Evolutionary conservation across 2,329 filamentous ascomycete genomes (phyloP).

Genomic region (Fusarium neocosmosporiellum): DNA sequence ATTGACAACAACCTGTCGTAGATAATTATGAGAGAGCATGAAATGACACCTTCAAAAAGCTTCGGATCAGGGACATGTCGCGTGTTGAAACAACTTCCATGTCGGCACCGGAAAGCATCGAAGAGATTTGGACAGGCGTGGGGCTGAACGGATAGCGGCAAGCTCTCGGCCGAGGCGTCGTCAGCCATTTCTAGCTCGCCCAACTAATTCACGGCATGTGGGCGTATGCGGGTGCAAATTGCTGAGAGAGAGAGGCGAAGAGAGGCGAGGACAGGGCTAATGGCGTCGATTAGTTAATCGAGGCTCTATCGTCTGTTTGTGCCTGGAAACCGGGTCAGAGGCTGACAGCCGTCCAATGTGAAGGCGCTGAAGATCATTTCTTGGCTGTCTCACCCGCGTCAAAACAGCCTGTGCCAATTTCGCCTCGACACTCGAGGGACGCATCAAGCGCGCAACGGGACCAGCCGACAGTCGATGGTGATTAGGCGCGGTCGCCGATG

Average conservation of each 20-base stretch:
- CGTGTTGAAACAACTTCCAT: slow-evolving; percentile 11
- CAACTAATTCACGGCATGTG: slow-evolving; percentile 24
- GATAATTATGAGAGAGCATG: background rate
- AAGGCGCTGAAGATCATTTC: slow-evolving; percentile 27
- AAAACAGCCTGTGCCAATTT: slow-evolving; percentile 20
- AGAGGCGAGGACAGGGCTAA: slow-evolving; percentile 15
- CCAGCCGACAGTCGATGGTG: background rate
- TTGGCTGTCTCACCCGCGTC: slow-evolving; percentile 25
- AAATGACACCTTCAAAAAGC: background rate
- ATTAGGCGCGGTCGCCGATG: background rate
- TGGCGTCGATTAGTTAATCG: slow-evolving; percentile 13
- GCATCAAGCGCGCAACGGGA: background rate
- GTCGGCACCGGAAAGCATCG: slow-evolving; percentile 11
- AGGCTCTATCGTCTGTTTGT: slow-evolving; percentile 1
- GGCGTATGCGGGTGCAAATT: slow-evolving; percentile 30
- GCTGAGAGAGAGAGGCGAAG: slow-evolving; percentile 18
- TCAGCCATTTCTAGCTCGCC: slow-evolving; percentile 30
- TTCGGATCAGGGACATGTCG: background rate
- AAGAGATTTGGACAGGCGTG: slow-evolving; percentile 9
- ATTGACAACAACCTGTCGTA: slow-evolving; percentile 41
- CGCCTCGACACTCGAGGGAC: background rate
- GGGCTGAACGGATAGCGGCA: slow-evolving; percentile 34
- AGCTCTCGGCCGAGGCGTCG: slow-evolving; percentile 38
- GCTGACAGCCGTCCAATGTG: slow-evolving; percentile 30
- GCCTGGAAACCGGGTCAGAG: slow-evolving; percentile 26